Base-by-base conservation (phyloP, 1,139 yeast genomes). In the Barnettozyma hawaiiensis region DNA sequence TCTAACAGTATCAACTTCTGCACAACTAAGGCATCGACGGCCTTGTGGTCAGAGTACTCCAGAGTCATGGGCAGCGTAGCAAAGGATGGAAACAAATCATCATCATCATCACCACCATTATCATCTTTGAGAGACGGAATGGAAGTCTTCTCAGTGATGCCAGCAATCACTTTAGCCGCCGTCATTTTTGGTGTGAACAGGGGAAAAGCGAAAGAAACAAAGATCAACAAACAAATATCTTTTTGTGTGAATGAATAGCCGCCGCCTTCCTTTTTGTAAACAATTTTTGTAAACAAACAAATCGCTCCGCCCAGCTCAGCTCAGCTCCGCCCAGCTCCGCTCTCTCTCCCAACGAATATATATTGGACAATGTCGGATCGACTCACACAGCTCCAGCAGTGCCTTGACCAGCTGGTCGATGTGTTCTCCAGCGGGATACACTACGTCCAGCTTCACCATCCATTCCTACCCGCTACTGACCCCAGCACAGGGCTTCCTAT, bases 361-460 rank as follows among this genome's bases (percentile, higher is more conserved):
- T n/a, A n/a, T n/a, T n/a, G n/a, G 4, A 38, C 19, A 31, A 80
- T 80, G 85, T 72, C 96, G 0, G 98, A 92, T 64, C 70, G 97
- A 57, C 70, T 92, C 31, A 89, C 97, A 1, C 98, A 92, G 61
- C 74, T 92, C 28, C 98, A 92, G 60, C 76, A 85, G 37, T 89
- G 97, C 54, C 69, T 92, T 38, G 98, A 92, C 64, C 96, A 85
- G 68, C 76, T 92, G 45, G 79, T 87, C 45, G 95, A 86, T 51
- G 97, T 90, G 65, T 86, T 89, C 67, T 85, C 86, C 60, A 92
- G 97, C 7, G 83, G 97, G 1, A 71, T 92, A 42, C 85, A 87
- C n/a, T 22, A 34, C 26, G 37, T 34, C n/a, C 37, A 34, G 10
- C 28, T 23, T 21, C 28, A 34, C 10, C 37, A 34, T 10, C 28